These are phyloP conservation scores for Coniochaeta pulveracea DNA, from an alignment of 2,329 filamentous ascomycete genomes.

Conservation along the genomic window DNA sequence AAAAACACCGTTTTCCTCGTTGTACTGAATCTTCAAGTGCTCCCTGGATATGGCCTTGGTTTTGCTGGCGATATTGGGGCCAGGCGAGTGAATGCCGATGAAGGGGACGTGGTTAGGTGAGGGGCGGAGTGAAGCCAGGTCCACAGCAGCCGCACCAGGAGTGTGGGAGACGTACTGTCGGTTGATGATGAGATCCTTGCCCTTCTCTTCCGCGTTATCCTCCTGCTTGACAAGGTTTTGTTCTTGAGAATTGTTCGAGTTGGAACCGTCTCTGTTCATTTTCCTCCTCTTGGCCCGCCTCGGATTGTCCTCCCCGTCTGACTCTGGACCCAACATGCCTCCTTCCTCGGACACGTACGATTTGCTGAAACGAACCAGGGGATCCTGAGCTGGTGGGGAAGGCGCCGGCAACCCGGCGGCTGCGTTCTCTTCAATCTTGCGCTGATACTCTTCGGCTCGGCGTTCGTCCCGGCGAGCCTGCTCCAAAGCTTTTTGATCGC, in stretches of 20 bases:
- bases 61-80: slow-evolving; percentile 45
- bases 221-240: slow-evolving; percentile 7
- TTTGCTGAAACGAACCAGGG: slow-evolving; percentile 46
- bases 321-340: slow-evolving; percentile 54
- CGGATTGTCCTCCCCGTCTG: slow-evolving; percentile 39
- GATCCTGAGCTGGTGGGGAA: slow-evolving; percentile 36
- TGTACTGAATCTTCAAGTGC: slow-evolving; percentile 64
- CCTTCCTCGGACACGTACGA: slow-evolving; percentile 60
- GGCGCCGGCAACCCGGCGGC: slow-evolving; percentile 37
- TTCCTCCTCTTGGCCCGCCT: slow-evolving; percentile 36
- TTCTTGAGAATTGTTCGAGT: slow-evolving; percentile 3
- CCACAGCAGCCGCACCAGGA: slow-evolving; percentile 45
- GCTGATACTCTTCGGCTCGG: slow-evolving; percentile 31
- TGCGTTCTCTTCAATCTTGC: slow-evolving; percentile 33
- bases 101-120: slow-evolving; percentile 52
- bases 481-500: slow-evolving; percentile 50
- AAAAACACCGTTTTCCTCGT: slow-evolving; percentile 49
- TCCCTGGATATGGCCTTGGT: slow-evolving; percentile 65
- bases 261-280: slow-evolving; percentile 24
- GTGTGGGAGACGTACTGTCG: slow-evolving; percentile 50
- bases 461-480: slow-evolving; percentile 42
- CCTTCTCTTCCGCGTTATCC: slow-evolving; percentile 14
- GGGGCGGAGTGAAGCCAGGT: slow-evolving; percentile 47
- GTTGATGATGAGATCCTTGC: slow-evolving; percentile 39
- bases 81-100: slow-evolving; percentile 62